phyloP scores from a whole-genome alignment of 108 stramenopile genomes.

The Fistulifera solaris region DNA sequence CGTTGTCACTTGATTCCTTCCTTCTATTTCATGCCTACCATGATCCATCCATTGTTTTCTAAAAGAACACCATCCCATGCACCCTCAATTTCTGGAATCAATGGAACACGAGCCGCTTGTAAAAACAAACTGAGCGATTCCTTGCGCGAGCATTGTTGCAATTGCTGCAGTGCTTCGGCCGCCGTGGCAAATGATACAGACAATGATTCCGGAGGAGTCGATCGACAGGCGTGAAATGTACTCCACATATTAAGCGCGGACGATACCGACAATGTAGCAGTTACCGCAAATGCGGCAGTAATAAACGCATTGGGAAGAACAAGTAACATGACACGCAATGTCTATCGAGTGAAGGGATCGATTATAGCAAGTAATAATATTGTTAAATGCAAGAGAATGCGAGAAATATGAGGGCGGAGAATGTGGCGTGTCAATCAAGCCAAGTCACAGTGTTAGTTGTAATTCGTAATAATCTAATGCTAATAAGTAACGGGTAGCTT shows the following conservation, averaged over 20 bases:
- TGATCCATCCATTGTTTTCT: slow-evolving; percentile 17
- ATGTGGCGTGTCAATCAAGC: too few species aligned
- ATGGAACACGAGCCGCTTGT: not conserved
- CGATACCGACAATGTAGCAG: not conserved
- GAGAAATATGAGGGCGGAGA: too few species aligned
- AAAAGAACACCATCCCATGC: slow-evolving; percentile 17
- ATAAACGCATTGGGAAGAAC: not conserved
- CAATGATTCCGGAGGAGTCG: not conserved
- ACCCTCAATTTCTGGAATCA: not conserved
- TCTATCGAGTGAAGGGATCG: too few species aligned
- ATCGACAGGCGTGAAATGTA: not conserved
- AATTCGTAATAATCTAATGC: too few species aligned
- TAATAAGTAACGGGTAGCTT: too few species aligned
- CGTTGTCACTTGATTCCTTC: not conserved
- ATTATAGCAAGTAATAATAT: too few species aligned
- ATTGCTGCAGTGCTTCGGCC: not conserved
- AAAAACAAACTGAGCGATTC: slow-evolving; percentile 12
- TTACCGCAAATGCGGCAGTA: not conserved
- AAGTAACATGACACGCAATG: not conserved
- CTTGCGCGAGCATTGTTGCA: not conserved
- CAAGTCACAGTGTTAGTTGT: too few species aligned
- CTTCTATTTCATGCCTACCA: slow-evolving; percentile 4
- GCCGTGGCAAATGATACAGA: not conserved
- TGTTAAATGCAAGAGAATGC: too few species aligned
- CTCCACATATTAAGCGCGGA: not conserved